A percentile compares a stretch with the other conserved stretches of the same genome.
These are phyloP conservation scores for Hippophae tibetana DNA, from an alignment of 306 rosid genomes.

Conservation along the genomic window DNA sequence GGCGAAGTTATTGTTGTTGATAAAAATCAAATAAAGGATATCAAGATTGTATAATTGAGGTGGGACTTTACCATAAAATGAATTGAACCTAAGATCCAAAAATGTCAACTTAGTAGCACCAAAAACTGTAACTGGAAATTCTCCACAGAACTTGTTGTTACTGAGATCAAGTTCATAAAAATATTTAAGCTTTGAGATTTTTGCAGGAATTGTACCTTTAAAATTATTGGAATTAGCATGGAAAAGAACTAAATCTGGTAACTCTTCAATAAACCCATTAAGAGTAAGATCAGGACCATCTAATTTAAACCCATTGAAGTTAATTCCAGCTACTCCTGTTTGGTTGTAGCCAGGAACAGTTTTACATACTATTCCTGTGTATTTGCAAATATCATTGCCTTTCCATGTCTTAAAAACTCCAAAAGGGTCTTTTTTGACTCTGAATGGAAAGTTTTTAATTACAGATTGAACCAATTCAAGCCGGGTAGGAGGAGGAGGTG, in stretches of 20 bases:
- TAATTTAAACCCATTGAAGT: slow-evolving; percentile 31
- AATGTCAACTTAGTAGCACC: slow-evolving; percentile 21
- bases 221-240: slow-evolving; percentile 73
- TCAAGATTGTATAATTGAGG: slow-evolving; percentile 20
- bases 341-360: neutral
- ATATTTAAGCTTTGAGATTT: neutral
- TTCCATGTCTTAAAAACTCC: slow-evolving; percentile 20
- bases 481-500: neutral
- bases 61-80: slow-evolving; percentile 23
- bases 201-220: slow-evolving; percentile 18
- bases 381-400: neutral
- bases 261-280: slow-evolving; percentile 1
- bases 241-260: slow-evolving; percentile 44
- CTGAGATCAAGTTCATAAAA: slow-evolving; percentile 76
- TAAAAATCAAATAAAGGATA: slow-evolving; percentile 45
- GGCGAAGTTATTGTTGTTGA: slow-evolving; percentile 48
- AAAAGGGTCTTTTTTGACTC: neutral
- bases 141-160: slow-evolving; percentile 32
- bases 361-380: slow-evolving; percentile 29
- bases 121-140: slow-evolving; percentile 34
- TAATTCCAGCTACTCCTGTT: slow-evolving; percentile 32
- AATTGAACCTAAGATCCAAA: slow-evolving; percentile 66
- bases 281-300: slow-evolving; percentile 10
- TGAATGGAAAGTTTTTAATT: slow-evolving; percentile 10
- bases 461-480: slow-evolving; percentile 13